Base-by-base conservation (phyloP, 1,139 yeast species). In the Insectozyma bohioensis region DNA sequence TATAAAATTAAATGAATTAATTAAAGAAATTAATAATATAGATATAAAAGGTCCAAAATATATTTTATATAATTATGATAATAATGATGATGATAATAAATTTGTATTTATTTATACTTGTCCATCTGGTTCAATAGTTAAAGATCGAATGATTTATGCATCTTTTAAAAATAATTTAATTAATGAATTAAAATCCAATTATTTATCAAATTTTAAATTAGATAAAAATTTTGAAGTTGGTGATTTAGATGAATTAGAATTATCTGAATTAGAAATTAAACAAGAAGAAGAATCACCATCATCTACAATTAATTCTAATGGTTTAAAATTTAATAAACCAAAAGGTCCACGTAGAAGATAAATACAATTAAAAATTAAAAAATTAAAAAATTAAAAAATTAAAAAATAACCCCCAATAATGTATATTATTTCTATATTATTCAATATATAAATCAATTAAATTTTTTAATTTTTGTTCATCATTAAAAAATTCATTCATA, bases 91-190 rank as follows among this genome's bases (percentile, higher is more conserved):
- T n/a, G n/a, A n/a, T n/a, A 21, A 26, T 10, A 48, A 57, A 23
- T 50, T 53, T 31, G 75, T 73, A 20, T 87, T 92, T 54, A 77
- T 90, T 24, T 87, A 87, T 52, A 74, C 92, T 5, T 90, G 97
- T 56, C 97, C 98, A 3, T 78, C 94, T 0, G 88, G 92, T 2
- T 84, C 96, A 17, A 81, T 81, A 55, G 94, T 92, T 29, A 85
- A 83, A 56, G 95, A 88, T 36, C 75, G 97, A 47, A 92, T 92
- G 97, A 58, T 90, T 29, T 88, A 87, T 52, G 97, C 97, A 2
- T 75, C 95, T 3, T 82, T 81, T 42, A 83, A 88, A 49, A 76
- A 73, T 39, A 85, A 87, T 3, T 73, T 86, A 37, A 58, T 81
- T 22, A 68, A 65, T 30, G 70, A 72, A 37, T 67, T 86, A 46